These are phyloP conservation scores for Penicillium vulpinum DNA, from an alignment of 2,329 filamentous ascomycete genomes.

Conservation along the genomic window DNA sequence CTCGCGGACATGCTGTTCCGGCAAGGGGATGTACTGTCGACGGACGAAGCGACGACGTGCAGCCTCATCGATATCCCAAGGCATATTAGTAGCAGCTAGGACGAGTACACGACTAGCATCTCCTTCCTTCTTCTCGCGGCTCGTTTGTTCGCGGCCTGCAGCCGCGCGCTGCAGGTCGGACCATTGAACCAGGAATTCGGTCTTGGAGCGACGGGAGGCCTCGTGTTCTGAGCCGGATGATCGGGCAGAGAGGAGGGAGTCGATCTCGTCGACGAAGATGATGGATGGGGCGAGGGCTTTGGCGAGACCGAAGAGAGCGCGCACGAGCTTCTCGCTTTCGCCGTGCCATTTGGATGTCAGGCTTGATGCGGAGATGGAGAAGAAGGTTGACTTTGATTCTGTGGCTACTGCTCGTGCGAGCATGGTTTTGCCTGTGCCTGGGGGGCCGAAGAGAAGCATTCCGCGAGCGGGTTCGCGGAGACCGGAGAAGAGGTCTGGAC, in stretches of 20 bases:
- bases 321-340: slow-evolving; percentile 93
- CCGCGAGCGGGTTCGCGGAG: slow-evolving; percentile 89
- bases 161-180: slow-evolving; percentile 89
- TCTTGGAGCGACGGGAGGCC: slow-evolving; percentile 90
- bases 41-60: slow-evolving; percentile 87
- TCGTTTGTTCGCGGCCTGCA: slow-evolving; percentile 69
- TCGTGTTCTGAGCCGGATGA: slow-evolving; percentile 82
- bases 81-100: slow-evolving; percentile 90
- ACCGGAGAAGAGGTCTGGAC: slow-evolving; percentile 94
- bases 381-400: slow-evolving; percentile 92
- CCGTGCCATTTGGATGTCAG: slow-evolving; percentile 95
- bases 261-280: slow-evolving; percentile 98
- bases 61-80: slow-evolving; percentile 97
- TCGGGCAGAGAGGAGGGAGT: slow-evolving; percentile 83
- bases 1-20: slow-evolving; percentile 77
- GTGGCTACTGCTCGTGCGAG: slow-evolving; percentile 90
- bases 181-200: slow-evolving; percentile 97
- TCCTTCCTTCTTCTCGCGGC: slow-evolving; percentile 66
- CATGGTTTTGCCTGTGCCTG: slow-evolving; percentile 99
- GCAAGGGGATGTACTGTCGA: slow-evolving; percentile 92
- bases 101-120: slow-evolving; percentile 89
- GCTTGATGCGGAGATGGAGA: slow-evolving; percentile 92
- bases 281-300: slow-evolving; percentile 89
- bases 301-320: slow-evolving; percentile 86
- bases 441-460: slow-evolving; percentile 94